These are phyloP conservation scores for Gossypium turneri DNA, from an alignment of 345 rosid species.

Conservation along the genomic window DNA sequence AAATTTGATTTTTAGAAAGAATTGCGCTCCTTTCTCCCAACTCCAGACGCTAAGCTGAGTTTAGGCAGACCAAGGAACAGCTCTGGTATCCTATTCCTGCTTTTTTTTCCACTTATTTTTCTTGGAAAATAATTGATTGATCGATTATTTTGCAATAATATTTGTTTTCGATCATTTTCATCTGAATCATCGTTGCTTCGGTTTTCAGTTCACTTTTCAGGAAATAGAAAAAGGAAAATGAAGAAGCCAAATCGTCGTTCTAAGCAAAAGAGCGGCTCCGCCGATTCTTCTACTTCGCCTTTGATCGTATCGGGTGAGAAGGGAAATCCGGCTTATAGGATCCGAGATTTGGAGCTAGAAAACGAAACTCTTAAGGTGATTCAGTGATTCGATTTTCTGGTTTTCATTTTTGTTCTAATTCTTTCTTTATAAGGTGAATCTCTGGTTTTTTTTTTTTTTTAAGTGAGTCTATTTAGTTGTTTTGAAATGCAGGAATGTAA, in stretches of 20 bases:
- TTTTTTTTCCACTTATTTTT: neutral
- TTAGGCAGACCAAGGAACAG: neutral
- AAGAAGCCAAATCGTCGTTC: constrained; percentile 60
- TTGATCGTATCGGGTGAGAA: constrained; percentile 17
- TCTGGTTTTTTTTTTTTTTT: neutral
- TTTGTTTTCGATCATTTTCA: neutral
- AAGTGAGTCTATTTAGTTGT: constrained; percentile 7
- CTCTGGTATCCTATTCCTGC: neutral
- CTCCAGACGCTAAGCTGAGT: neutral
- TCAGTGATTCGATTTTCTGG: neutral
- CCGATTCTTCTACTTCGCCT: constrained; percentile 31
- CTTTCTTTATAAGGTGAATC: neutral
- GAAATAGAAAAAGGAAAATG: constrained; percentile 24
- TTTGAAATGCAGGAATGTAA: constrained; percentile 5
- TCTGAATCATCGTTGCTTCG: neutral
- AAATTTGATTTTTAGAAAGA: neutral
- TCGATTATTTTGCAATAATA: neutral
- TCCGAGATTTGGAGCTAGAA: constrained; percentile 55
- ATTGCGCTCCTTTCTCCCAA: constrained; percentile 8
- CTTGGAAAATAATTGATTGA: neutral
- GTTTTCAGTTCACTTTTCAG: neutral
- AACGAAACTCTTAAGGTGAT: constrained; percentile 48
- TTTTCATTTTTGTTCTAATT: neutral
- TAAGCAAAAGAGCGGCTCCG: constrained; percentile 37
- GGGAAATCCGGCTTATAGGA: constrained; percentile 40